A percentile compares a stretch with the other conserved stretches of the same genome.
Conservation (phyloP, 1,284 basidiomycete genomes). For the Pseudomicrostroma phylloplanum region DNA sequence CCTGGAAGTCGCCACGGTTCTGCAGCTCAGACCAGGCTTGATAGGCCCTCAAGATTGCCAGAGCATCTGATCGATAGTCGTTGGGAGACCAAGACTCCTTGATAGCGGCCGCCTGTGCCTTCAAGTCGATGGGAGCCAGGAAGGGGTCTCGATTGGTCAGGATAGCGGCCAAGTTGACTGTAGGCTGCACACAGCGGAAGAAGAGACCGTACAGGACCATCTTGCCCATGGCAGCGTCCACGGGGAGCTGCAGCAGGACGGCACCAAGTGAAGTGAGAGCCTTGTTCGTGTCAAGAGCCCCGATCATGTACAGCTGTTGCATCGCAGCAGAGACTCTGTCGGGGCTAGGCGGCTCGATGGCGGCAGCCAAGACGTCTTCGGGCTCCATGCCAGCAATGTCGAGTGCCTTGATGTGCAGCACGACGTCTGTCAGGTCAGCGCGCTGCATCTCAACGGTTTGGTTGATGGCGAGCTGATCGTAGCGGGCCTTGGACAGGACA, state of each 20-base stretch:
- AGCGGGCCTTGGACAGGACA: conserved; percentile 65
- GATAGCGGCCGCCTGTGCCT: conserved; percentile 57
- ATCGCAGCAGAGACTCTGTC: conserved; percentile 76
- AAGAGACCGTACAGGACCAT: conserved; percentile 84
- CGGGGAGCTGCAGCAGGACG: conserved; percentile 79
- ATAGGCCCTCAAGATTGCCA: conserved; percentile 75
- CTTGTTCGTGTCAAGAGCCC: conserved; percentile 72
- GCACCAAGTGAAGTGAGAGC: conserved; percentile 80
- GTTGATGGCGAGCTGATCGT: conserved; percentile 66
- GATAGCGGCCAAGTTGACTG: conserved; percentile 81
- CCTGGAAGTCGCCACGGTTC: conserved; percentile 28
- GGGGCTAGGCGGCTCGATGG: conserved; percentile 82
- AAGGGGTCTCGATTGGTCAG: conserved; percentile 86
- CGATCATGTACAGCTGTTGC: conserved; percentile 73
- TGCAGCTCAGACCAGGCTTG: conserved; percentile 62
- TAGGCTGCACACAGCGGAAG: conserved; percentile 86
- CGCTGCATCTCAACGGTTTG: conserved; percentile 95
- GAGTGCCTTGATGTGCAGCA: conserved; percentile 89
- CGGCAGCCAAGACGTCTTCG: conserved; percentile 74
- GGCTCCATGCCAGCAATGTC: conserved; percentile 81
- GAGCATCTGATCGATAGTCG: conserved; percentile 76
- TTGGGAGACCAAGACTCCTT: conserved; percentile 76
- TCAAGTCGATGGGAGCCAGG: conserved; percentile 62
- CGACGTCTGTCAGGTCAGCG: conserved; percentile 47
- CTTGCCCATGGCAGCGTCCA: conserved; percentile 83